Evolutionary conservation across 768 basidiomycete genomes (phyloP).

Genomic region (Mycena epipterygia): DNA sequence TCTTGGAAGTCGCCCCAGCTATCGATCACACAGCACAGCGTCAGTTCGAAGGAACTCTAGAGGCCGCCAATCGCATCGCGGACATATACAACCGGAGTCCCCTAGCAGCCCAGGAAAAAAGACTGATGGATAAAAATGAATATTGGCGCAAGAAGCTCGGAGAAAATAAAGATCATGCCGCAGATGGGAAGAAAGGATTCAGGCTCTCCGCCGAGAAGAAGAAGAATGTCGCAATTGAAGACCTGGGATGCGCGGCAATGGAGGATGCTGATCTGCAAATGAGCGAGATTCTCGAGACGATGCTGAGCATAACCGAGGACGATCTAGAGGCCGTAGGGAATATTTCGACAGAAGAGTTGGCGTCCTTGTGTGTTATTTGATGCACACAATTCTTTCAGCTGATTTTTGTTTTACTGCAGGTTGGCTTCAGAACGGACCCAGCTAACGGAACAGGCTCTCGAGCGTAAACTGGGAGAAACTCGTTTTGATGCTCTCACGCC

Average conservation of each 20-base stretch:
- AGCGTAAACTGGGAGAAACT: no score
- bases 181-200: slow-evolving; percentile 21
- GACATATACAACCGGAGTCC: slow-evolving; percentile 39
- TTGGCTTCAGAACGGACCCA: no score
- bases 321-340: slow-evolving; percentile 25
- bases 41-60: slow-evolving; percentile 40
- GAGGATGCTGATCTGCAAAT: not conserved
- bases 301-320: not conserved
- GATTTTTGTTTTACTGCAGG: no score
- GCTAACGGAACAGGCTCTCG: no score
- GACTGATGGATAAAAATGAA: not conserved
- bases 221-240: not conserved
- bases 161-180: not conserved
- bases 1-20: slow-evolving; percentile 34
- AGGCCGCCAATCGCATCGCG: slow-evolving; percentile 24
- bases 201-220: not conserved
- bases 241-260: slow-evolving; percentile 7
- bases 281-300: not conserved
- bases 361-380: no score
- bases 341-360: no score
- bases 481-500: no score
- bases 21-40: slow-evolving; percentile 44
- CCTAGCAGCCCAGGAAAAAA: slow-evolving; percentile 3
- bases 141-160: not conserved
- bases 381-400: no score